Evolutionary conservation across 352 stramenopile species (phyloP).

Genomic region (Phytopythium sindhum): DNA sequence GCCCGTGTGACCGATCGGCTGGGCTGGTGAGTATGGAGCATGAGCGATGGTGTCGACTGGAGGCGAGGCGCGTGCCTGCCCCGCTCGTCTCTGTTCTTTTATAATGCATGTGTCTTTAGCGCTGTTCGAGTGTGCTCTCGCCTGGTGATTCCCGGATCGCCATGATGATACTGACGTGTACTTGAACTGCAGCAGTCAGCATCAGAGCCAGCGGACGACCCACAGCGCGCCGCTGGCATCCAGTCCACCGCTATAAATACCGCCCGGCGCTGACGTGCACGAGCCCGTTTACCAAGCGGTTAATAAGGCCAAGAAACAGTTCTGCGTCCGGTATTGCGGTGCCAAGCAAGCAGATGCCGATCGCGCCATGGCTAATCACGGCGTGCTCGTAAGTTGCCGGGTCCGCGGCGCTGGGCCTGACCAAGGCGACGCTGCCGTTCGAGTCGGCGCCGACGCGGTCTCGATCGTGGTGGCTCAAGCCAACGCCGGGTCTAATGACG

Average conservation of each 20-base stretch:
- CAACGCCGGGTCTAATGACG: not conserved
- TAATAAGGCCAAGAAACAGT: not conserved
- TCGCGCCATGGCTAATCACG: conserved; percentile 23
- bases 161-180: not conserved
- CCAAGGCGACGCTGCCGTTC: not conserved
- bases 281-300: not conserved
- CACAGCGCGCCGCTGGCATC: too few species aligned
- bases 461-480: conserved; percentile 9
- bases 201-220: not conserved
- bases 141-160: not conserved
- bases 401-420: conserved; percentile 20
- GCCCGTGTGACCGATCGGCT: not conserved
- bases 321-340: not conserved
- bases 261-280: not conserved
- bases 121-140: not conserved
- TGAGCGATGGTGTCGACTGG: not conserved
- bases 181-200: not conserved
- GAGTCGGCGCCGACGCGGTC: not conserved
- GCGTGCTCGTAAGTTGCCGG: conserved; percentile 66
- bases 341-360: not conserved
- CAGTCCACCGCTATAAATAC: not conserved
- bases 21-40: not conserved
- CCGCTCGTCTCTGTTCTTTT: not conserved
- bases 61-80: not conserved
- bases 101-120: not conserved